A percentile compares a stretch with the other conserved stretches of the same genome.
These are phyloP conservation scores for Fusarium redolens DNA, from an alignment of 2,329 filamentous ascomycete genomes.

Conservation along the genomic window DNA sequence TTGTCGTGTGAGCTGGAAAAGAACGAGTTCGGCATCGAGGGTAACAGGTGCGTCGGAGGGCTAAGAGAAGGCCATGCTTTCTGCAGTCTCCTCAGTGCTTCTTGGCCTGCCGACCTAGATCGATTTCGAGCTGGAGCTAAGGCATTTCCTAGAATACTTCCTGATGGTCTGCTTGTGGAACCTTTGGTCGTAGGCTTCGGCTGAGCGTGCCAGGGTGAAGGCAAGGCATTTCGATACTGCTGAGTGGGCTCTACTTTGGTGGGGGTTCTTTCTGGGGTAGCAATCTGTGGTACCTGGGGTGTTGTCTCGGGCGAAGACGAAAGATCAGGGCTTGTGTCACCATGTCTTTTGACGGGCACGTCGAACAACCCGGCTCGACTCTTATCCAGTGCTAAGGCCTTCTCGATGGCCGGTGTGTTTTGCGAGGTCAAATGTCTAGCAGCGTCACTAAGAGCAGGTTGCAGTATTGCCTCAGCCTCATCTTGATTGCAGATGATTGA, in stretches of 20 bases:
- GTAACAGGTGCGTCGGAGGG: constrained; percentile 48
- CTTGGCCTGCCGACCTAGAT: constrained; percentile 66
- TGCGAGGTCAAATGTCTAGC: constrained; percentile 67
- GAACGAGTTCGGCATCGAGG: constrained; percentile 58
- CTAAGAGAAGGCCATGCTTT: constrained; percentile 66
- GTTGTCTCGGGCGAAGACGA: constrained; percentile 33
- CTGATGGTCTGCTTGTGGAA: constrained; percentile 41
- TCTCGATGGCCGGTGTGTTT: constrained; percentile 68
- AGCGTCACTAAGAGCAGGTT: constrained; percentile 67
- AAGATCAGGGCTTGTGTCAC: constrained; percentile 41
- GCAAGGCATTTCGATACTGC: constrained; percentile 25
- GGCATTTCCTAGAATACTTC: constrained; percentile 56
- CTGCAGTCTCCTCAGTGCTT: constrained; percentile 67
- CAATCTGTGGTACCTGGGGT: constrained; percentile 8
- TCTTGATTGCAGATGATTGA: constrained; percentile 59
- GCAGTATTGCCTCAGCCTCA: constrained; percentile 69
- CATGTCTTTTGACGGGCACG: constrained; percentile 32
- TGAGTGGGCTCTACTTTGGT: constrained; percentile 6
- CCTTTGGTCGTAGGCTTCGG: constrained; percentile 34
- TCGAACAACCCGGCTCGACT: constrained; percentile 46
- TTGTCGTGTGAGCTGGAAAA: constrained; percentile 52
- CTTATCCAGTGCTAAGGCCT: constrained; percentile 65
- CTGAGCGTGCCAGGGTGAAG: constrained; percentile 48
- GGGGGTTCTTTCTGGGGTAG: constrained; percentile 7
- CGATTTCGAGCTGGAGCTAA: constrained; percentile 61